A percentile compares a stretch with the other conserved stretches of the same genome.
These are phyloP conservation scores for Ceratocystis huliohia DNA, from an alignment of 2,329 filamentous ascomycete genomes.

Conservation along the genomic window DNA sequence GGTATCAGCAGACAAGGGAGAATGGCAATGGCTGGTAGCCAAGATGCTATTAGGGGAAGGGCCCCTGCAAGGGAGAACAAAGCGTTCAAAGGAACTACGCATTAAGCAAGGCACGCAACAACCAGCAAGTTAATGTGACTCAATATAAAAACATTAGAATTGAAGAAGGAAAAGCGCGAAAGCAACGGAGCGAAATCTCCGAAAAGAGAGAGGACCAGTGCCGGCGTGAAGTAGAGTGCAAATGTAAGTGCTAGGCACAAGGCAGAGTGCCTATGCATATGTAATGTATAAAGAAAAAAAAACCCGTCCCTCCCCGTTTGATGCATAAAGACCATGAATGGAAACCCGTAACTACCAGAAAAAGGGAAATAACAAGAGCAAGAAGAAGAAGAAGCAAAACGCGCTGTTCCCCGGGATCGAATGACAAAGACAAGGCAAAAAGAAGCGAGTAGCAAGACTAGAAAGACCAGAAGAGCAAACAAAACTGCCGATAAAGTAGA, in stretches of 20 bases:
- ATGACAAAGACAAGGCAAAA: not conserved
- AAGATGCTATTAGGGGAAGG: not conserved
- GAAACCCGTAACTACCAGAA: not conserved
- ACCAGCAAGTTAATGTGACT: not conserved
- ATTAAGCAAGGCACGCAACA: not conserved
- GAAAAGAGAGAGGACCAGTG: too few species aligned
- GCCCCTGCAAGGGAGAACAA: not conserved
- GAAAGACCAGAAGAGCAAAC: not conserved
- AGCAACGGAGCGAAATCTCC: not conserved
- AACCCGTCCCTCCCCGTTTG: not conserved
- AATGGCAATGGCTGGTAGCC: too few species aligned
- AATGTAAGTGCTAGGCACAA: too few species aligned
- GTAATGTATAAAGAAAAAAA: not conserved
- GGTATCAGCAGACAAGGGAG: too few species aligned
- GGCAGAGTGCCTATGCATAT: not conserved
- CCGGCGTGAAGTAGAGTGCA: too few species aligned
- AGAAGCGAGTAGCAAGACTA: not conserved
- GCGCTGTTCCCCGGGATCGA: constrained; percentile 4
- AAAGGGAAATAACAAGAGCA: not conserved
- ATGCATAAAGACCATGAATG: constrained; percentile 2
- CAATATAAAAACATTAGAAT: constrained; percentile 1
- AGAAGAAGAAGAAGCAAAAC: not conserved
- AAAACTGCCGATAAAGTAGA: constrained; percentile 4
- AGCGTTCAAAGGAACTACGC: not conserved
- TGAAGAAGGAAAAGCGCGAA: not conserved